phyloP scores from a whole-genome alignment of 306 rosid genomes.

The Cicer pinnatifidum region DNA sequence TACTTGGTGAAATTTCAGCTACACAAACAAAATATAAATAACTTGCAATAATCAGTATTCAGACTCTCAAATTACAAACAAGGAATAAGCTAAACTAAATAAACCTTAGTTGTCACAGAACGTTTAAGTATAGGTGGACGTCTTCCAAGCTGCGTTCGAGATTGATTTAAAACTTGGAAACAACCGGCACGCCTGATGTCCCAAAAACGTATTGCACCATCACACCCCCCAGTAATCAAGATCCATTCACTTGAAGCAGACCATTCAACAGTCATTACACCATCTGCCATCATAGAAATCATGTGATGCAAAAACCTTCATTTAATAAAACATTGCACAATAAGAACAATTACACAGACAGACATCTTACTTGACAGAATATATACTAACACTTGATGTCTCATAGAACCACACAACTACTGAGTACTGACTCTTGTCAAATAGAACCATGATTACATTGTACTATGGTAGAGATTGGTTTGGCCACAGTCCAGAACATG shows the following conservation, averaged over 20 bases:
- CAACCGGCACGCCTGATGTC: constrained; percentile 94
- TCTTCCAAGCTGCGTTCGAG: constrained; percentile 88
- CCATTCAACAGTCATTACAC: constrained; percentile 93
- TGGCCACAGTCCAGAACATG: too few relatives aligned
- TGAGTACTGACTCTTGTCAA: background rate
- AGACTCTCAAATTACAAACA: constrained; percentile 6
- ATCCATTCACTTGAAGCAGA: constrained; percentile 91
- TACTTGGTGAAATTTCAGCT: constrained; percentile 38
- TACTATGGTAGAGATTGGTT: too few relatives aligned
- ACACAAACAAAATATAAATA: constrained; percentile 17
- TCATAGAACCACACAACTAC: background rate
- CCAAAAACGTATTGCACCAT: constrained; percentile 98
- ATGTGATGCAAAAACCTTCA: background rate
- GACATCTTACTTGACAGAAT: constrained; percentile 17
- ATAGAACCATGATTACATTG: background rate
- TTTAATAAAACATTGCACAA: background rate
- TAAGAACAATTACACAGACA: constrained; percentile 21
- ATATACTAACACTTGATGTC: constrained; percentile 8
- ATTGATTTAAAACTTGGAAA: constrained; percentile 83
- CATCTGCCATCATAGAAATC: constrained; percentile 63
- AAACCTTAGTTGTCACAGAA: constrained; percentile 62
- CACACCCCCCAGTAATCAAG: constrained; percentile 91
- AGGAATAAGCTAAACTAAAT: constrained; percentile 29
- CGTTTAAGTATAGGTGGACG: constrained; percentile 72
- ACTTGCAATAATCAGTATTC: constrained; percentile 10